Conservation (phyloP, 1,284 basidiomycete genomes). For the Ceratobasidium sp. region DNA sequence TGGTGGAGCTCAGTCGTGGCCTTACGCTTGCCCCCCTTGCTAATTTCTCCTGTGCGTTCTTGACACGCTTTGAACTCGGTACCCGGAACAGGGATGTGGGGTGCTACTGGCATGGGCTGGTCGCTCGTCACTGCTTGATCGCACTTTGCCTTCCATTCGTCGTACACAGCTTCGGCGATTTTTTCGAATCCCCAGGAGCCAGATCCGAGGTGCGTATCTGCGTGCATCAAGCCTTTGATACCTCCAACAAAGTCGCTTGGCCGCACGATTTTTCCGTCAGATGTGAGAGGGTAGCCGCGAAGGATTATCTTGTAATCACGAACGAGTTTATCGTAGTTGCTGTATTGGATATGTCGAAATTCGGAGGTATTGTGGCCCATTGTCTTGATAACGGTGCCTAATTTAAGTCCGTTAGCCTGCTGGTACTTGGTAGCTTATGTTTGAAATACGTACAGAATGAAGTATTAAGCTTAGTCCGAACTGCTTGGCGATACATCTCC, state of each 20-base stretch:
- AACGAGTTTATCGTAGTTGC: not conserved
- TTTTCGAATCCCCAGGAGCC: constrained; percentile 10
- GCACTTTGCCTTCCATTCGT: not conserved
- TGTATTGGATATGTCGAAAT: not conserved
- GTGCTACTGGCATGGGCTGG: not conserved
- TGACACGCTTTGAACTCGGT: not conserved
- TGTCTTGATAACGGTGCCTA: not conserved
- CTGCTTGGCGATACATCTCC: constrained; percentile 1
- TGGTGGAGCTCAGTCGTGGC: no score
- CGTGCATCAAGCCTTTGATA: constrained; percentile 23
- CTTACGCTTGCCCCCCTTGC: not conserved
- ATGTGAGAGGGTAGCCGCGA: constrained; percentile 5
- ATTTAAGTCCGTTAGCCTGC: no score
- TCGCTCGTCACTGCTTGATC: not conserved
- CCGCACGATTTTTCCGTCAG: not conserved
- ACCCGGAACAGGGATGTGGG: constrained; percentile 13
- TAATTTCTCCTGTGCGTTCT: not conserved
- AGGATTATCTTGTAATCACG: not conserved
- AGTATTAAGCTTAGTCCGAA: not conserved
- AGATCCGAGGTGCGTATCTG: not conserved
- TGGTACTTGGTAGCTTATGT: not conserved
- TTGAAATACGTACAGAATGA: constrained; percentile 10
- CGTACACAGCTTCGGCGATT: not conserved
- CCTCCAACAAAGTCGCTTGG: constrained; percentile 20
- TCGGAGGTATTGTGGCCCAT: not conserved